These are phyloP conservation scores for Stropharia rugosoannulata DNA, from an alignment of 768 basidiomycete genomes.

Conservation along the genomic window DNA sequence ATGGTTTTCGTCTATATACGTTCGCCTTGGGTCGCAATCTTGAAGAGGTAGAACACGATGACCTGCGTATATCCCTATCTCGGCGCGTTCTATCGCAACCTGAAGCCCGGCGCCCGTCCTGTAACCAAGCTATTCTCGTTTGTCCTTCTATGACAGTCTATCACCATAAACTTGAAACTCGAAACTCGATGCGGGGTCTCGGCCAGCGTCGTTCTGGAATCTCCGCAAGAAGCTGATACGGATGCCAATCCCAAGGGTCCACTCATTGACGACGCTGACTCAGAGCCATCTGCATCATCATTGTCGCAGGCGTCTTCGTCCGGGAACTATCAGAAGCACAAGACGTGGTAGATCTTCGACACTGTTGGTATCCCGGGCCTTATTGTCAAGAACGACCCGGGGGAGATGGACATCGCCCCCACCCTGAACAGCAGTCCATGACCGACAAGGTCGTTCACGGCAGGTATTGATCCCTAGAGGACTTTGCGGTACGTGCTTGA, in stretches of 20 bases:
- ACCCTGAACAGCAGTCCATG: slow-evolving; percentile 72
- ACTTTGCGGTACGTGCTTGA: slow-evolving; percentile 55
- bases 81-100: slow-evolving; percentile 90
- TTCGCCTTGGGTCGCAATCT: slow-evolving; percentile 92
- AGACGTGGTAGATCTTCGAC: slow-evolving; percentile 75
- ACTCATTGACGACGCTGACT: slow-evolving; percentile 37
- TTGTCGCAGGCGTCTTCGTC: slow-evolving; percentile 40
- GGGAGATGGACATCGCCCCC: slow-evolving; percentile 42
- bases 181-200: slow-evolving; percentile 24
- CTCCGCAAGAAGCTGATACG: slow-evolving; percentile 30
- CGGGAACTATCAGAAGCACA: slow-evolving; percentile 58
- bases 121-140: slow-evolving; percentile 77
- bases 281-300: slow-evolving; percentile 35
- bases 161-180: slow-evolving; percentile 58
- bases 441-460: slow-evolving; percentile 72
- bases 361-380: slow-evolving; percentile 37
- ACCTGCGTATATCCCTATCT: slow-evolving; percentile 82
- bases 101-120: slow-evolving; percentile 81
- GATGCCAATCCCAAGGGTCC: slow-evolving; percentile 44
- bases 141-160: slow-evolving; percentile 16
- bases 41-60: slow-evolving; percentile 79
- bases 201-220: neutral
- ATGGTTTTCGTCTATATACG: slow-evolving; percentile 83
- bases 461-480: slow-evolving; percentile 77
- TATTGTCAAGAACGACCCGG: slow-evolving; percentile 9